A percentile compares a stretch with the other conserved stretches of the same genome.
Evolutionary conservation across 202 grass and related monocot genomes (phyloP).

Genomic region (Panicum virgatum): DNA sequence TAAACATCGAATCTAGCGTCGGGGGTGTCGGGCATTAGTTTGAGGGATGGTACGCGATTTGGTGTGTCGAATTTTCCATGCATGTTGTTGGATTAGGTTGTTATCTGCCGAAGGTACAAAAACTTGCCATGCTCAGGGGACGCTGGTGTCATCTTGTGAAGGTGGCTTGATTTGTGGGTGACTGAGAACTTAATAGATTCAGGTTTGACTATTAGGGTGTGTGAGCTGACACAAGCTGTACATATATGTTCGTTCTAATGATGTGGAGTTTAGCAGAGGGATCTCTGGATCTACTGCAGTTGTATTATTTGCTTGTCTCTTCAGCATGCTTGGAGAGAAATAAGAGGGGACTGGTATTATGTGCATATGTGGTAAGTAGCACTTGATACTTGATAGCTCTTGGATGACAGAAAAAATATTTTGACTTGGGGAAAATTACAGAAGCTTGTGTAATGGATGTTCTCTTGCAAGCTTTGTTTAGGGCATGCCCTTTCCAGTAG

Average conservation of each 20-base stretch:
- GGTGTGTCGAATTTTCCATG: neutral
- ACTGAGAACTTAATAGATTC: neutral
- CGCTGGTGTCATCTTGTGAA: conserved; percentile 12
- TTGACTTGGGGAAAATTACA: neutral
- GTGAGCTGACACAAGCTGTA: neutral
- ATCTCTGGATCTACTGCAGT: neutral
- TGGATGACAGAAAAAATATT: neutral
- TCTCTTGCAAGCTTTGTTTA: neutral
- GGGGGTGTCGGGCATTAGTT: neutral
- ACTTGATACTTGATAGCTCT: neutral
- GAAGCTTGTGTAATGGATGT: neutral
- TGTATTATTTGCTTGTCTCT: neutral
- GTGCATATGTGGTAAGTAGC: neutral
- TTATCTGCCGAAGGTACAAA: neutral
- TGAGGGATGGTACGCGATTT: neutral
- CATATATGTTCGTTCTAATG: neutral
- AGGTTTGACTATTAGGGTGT: neutral
- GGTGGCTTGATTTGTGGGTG: neutral
- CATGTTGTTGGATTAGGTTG: neutral
- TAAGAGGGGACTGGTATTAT: neutral
- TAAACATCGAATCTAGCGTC: neutral
- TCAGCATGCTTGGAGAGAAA: neutral
- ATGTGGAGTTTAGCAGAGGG: neutral
- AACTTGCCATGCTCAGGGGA: neutral
- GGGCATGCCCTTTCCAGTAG: neutral